phyloP scores from a whole-genome alignment of 768 basidiomycete genomes.

The Leccinum longicurvipes region DNA sequence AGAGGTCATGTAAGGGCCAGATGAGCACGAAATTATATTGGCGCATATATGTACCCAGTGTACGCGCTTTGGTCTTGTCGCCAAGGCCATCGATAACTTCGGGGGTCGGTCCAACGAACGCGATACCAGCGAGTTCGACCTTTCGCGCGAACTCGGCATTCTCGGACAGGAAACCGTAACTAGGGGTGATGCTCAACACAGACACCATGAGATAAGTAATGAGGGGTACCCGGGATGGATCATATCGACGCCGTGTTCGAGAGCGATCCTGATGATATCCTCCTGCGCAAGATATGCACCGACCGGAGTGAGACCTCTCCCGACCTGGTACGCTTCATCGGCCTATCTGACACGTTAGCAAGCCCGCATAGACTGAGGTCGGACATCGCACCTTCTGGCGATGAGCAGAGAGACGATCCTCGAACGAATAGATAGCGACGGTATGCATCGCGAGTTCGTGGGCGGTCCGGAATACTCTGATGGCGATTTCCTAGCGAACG shows the following conservation, averaged over 20 bases:
- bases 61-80: slow-evolving; percentile 97
- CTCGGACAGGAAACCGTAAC: slow-evolving; percentile 97
- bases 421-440: slow-evolving; percentile 96
- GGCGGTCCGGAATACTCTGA: slow-evolving; percentile 96
- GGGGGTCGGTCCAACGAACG: slow-evolving; percentile 93
- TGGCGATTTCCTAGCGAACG: slow-evolving; percentile 85
- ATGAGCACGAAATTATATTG: neutral
- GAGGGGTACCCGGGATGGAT: slow-evolving; percentile 87
- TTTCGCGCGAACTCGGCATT: slow-evolving; percentile 97
- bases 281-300: slow-evolving; percentile 97
- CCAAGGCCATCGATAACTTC: slow-evolving; percentile 97
- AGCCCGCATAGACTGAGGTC: slow-evolving; percentile 28
- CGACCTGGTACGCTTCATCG: slow-evolving; percentile 98
- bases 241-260: slow-evolving; percentile 99
- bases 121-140: slow-evolving; percentile 95
- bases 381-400: slow-evolving; percentile 81
- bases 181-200: slow-evolving; percentile 30
- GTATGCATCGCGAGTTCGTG: slow-evolving; percentile 99
- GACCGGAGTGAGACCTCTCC: slow-evolving; percentile 93
- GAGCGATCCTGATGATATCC: slow-evolving; percentile 93
- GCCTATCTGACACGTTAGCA: slow-evolving; percentile 48
- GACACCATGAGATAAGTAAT: neutral
- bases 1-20: slow-evolving; percentile 1
- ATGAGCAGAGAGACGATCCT: slow-evolving; percentile 96
- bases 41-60: slow-evolving; percentile 56